Conservation (phyloP, 2,329 filamentous ascomycete genomes). For the Ophiobolus disseminans region DNA sequence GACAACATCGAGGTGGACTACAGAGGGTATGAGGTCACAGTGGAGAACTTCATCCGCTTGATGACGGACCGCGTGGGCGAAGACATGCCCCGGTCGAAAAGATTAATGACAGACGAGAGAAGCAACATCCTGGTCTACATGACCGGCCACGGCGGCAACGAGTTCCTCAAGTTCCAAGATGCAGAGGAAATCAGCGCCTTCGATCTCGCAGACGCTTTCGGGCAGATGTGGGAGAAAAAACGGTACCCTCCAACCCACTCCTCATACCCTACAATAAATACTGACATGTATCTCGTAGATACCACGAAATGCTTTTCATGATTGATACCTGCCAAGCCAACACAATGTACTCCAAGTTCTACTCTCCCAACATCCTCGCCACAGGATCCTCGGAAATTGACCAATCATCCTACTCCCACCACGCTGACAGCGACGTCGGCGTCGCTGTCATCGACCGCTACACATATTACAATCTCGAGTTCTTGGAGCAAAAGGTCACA, state of each 20-base stretch:
- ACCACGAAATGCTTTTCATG: constrained; percentile 99
- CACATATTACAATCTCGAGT: constrained; percentile 98
- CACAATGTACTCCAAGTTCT: constrained; percentile 98
- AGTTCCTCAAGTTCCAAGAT: constrained; percentile 98
- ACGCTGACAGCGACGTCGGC: constrained; percentile 96
- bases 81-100: constrained; percentile 93
- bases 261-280: background rate
- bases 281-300: constrained; percentile 58
- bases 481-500: constrained; percentile 87
- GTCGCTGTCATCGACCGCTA: constrained; percentile 98
- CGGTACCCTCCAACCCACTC: constrained; percentile 58
- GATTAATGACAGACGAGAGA: constrained; percentile 89
- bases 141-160: constrained; percentile 97
- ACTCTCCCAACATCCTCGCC: constrained; percentile 96
- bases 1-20: constrained; percentile 99
- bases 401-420: constrained; percentile 95
- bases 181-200: constrained; percentile 97
- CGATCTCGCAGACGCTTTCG: constrained; percentile 94
- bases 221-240: constrained; percentile 99
- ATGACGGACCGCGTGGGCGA: constrained; percentile 93
- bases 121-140: constrained; percentile 99
- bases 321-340: constrained; percentile 99
- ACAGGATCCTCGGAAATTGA: constrained; percentile 97
- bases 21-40: constrained; percentile 95
- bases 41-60: constrained; percentile 97